A percentile compares a stretch with the other conserved stretches of the same genome.
These are phyloP conservation scores for Symbiodinium pilosum DNA, from an alignment of 73 alveolate species.

Conservation along the genomic window DNA sequence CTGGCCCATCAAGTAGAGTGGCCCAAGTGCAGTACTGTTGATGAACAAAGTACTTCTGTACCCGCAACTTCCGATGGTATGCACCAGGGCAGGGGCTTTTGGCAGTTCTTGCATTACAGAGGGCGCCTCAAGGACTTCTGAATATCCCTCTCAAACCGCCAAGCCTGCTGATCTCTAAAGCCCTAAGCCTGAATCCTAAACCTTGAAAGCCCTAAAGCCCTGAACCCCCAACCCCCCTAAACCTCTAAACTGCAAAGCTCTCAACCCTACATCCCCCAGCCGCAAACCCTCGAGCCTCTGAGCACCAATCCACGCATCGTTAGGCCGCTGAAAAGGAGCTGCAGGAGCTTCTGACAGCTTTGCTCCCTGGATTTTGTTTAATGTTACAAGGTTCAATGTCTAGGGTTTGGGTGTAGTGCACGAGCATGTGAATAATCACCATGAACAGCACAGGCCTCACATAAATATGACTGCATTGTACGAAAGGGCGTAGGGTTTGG, in stretches of 20 bases:
- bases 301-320: neutral
- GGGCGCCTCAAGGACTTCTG: too few species aligned
- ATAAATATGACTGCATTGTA: neutral
- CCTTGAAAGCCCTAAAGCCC: neutral
- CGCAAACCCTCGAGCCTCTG: too few species aligned
- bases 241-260: neutral
- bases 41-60: too few species aligned
- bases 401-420: neutral
- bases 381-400: neutral
- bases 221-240: neutral
- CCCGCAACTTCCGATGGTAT: too few species aligned
- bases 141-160: too few species aligned
- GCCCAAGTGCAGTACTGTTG: too few species aligned
- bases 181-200: too few species aligned
- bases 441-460: neutral
- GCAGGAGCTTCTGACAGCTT: constrained; percentile 62
- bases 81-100: too few species aligned
- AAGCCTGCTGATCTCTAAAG: too few species aligned
- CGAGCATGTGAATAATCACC: neutral
- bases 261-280: neutral
- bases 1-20: too few species aligned
- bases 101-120: too few species aligned
- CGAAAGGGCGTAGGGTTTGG: neutral
- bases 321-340: constrained; percentile 53
- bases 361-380: neutral